A percentile compares a stretch with the other conserved stretches of the same genome.
These are phyloP conservation scores for Ascochyta koolunga DNA, from an alignment of 2,329 filamentous ascomycete species.

Conservation along the genomic window DNA sequence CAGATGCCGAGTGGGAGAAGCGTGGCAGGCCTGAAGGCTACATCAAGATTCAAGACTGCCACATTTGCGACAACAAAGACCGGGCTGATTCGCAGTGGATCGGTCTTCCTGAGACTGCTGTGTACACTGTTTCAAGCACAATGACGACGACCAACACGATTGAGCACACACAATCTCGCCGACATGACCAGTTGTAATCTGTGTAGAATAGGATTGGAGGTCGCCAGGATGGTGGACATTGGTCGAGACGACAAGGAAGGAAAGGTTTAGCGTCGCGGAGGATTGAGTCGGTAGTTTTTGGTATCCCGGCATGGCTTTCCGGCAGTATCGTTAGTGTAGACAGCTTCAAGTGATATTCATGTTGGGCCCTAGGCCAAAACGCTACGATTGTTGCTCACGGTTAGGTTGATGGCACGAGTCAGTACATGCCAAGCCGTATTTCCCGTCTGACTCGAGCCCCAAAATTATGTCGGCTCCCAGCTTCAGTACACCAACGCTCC, in stretches of 20 bases:
- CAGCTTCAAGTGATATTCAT: conserved; percentile 11
- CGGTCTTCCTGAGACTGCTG: conserved; percentile 3
- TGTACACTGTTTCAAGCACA: background rate
- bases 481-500: conserved; percentile 1
- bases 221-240: background rate
- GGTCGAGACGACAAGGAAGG: background rate
- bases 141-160: background rate
- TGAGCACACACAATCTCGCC: background rate
- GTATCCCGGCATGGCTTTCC: background rate
- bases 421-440: background rate
- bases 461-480: conserved; percentile 2
- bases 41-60: conserved; percentile 21
- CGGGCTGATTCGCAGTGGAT: conserved; percentile 6
- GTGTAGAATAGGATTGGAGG: background rate
- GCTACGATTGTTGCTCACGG: background rate
- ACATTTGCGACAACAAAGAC: conserved; percentile 12
- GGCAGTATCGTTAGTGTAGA: conserved; percentile 13
- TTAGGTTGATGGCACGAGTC: conserved; percentile 5
- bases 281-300: background rate
- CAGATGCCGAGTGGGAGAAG: conserved; percentile 33
- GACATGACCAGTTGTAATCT: conserved; percentile 8
- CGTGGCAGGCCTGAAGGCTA: conserved; percentile 17
- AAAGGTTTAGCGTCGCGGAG: background rate
- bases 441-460: background rate
- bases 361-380: conserved; percentile 20